Evolutionary conservation across 305 asterid genomes (phyloP), one percentile per base, ranked within the genome.

Genomic region (Fraxinus sp.): DNA sequence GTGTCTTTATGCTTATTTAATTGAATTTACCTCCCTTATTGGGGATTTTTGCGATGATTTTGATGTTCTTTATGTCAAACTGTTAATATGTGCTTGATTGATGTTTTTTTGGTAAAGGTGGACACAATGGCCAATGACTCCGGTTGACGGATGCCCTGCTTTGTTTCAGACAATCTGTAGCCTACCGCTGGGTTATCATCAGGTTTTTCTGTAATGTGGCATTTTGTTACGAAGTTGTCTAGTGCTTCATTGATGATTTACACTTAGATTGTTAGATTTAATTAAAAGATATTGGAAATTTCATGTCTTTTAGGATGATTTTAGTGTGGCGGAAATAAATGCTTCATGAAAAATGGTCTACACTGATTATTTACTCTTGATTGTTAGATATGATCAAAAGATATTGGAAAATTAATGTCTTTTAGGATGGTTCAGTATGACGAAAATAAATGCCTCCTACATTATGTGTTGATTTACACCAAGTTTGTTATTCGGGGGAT

Each of bases 81-180:
- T 70, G 41, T 11, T 26, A 70, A 13, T 30, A 30, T 70, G 37
- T 30, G 1, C 75, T 30, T 70, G 75, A 70, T 70, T 11, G 35
- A 70, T 30, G 18, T 70, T 70, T 70, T 74, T 37, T 52, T 77
- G 77, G 62, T 46, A 81, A 30, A 90, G 94, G 89, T 90, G 91
- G 91, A 76, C 83, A 18, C 91, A 86, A 30, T 82, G 87, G 85
- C 88, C 92, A 52, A 88, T 91, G 94, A 72, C 91, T 74, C 94
- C 93, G 0, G 89, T 91, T 0, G 94, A 91, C 83, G 95, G 90
- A 41, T 92, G 94, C 80, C 93, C 93, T 33, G 83, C 90, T 32
- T 90, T 88, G 7, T 91, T 91, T 90, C 93, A 91, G 87, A 82
- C 91, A 14, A 78, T 91, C 30, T 90, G 86, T 80, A 90, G 86